phyloP scores from a whole-genome alignment of 805 yeast genomes.

The Cyberlindnera japonica region DNA sequence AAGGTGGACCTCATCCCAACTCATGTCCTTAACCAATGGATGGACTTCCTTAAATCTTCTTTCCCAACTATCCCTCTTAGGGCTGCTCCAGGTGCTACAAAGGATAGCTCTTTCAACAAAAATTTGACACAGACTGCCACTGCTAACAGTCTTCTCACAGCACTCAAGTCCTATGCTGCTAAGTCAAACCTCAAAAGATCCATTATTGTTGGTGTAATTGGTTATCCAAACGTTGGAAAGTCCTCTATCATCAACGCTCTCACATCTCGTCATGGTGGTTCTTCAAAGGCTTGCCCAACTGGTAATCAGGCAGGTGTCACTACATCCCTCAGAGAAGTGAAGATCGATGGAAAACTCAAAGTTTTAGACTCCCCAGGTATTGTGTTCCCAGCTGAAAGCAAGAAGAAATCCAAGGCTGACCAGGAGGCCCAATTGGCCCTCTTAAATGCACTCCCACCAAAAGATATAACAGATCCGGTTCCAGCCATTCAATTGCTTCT shows the following conservation, averaged over 20 bases:
- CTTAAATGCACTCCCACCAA: conserved; percentile 85
- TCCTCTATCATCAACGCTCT: conserved; percentile 91
- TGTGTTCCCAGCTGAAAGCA: conserved; percentile 76
- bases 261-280: conserved; percentile 73
- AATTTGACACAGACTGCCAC: conserved; percentile 68
- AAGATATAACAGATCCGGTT: conserved; percentile 77
- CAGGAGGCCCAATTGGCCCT: conserved; percentile 88
- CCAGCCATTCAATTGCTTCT: conserved; percentile 76
- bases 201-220: conserved; percentile 90
- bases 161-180: conserved; percentile 81
- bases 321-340: conserved; percentile 85
- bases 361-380: conserved; percentile 96
- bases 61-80: conserved; percentile 92
- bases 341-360: conserved; percentile 84
- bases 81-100: conserved; percentile 73
- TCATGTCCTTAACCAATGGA: conserved; percentile 78
- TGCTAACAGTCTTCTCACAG: conserved; percentile 67
- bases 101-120: conserved; percentile 65
- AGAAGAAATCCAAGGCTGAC: conserved; percentile 49
- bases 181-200: conserved; percentile 84
- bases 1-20: conserved; percentile 93
- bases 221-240: conserved; percentile 97
- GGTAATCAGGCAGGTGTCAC: conserved; percentile 99
- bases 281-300: conserved; percentile 81
- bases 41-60: conserved; percentile 66